A percentile compares a stretch with the other conserved stretches of the same genome.
Evolutionary conservation across 257 asterid genomes (phyloP).

Genomic region (Nicotiana knightiana): DNA sequence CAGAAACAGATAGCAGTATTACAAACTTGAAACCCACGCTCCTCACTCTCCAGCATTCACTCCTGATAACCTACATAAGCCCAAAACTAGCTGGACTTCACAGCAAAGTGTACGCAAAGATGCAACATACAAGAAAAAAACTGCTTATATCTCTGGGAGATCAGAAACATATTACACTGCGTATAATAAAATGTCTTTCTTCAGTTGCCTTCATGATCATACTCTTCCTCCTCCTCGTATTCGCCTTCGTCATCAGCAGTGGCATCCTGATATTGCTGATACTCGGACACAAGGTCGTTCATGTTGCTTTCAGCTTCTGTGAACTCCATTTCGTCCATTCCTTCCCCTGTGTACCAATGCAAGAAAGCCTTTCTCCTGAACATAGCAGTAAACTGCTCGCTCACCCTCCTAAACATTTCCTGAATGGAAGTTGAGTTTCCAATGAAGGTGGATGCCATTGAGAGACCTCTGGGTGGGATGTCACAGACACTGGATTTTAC

Average conservation of each 20-base stretch:
- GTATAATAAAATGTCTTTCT: background rate
- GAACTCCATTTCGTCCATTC: slow-evolving; percentile 89
- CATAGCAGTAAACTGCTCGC: slow-evolving; percentile 94
- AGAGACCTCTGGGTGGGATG: slow-evolving; percentile 81
- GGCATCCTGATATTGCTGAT: slow-evolving; percentile 96
- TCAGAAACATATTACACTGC: background rate
- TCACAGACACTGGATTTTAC: slow-evolving; percentile 90
- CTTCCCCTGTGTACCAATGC: slow-evolving; percentile 91
- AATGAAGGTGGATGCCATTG: slow-evolving; percentile 82
- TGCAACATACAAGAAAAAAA: slow-evolving; percentile 8
- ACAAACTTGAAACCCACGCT: background rate
- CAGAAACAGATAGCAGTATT: background rate
- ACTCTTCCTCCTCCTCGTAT: slow-evolving; percentile 65
- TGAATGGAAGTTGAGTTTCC: slow-evolving; percentile 88
- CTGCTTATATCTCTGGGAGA: background rate
- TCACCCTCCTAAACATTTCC: slow-evolving; percentile 90
- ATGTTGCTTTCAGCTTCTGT: slow-evolving; percentile 87
- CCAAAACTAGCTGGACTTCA: background rate
- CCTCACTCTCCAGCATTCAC: slow-evolving; percentile 1
- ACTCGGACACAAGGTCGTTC: slow-evolving; percentile 86
- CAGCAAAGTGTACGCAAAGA: slow-evolving; percentile 5
- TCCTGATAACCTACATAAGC: background rate
- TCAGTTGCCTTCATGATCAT: slow-evolving; percentile 17
- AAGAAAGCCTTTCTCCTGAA: slow-evolving; percentile 89
- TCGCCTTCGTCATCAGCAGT: slow-evolving; percentile 81